Base-by-base conservation (phyloP, 768 basidiomycete species). In the Erythrobasidium yunnanense region DNA sequence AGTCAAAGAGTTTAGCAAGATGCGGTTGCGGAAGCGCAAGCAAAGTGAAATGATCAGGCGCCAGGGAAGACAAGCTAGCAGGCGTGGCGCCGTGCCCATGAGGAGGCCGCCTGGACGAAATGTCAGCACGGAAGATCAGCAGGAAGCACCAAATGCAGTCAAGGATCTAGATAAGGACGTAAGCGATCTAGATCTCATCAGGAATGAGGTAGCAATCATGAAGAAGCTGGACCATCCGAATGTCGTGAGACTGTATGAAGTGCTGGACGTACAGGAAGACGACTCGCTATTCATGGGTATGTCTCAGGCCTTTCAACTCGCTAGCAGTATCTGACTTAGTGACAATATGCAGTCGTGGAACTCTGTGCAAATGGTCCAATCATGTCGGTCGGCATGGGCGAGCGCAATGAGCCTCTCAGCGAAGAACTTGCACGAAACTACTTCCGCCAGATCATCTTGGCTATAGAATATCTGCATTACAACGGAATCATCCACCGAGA, bases 151-250 rank as follows among this genome's bases (percentile, higher is more conserved):
- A 72, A 18, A 71, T 72, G 27, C 38, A 11, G 38, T 45, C 13
- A 20, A 23, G 49, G 49, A 15, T 8, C n/a, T n/a, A 11, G 38
- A 42, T 42, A 11, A 42, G 38, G 38, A n/a, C 11, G 11, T 11
- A n/a, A 11, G 11, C 11, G 38, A 42, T 42, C 38, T 42, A n/a
- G 38, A 42, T n/a, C 38, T 42, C 38, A 42, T 42, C 38, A 42
- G 84, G 70, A 86, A 85, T 76, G 93, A 97, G 78, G 91, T 97
- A 66, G 95, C 95, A 1, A 92, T 97, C 76, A 95, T 99, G 89
- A 97, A 96, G 80, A 92, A 95, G 2, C 53, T 74, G 29, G 71
- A 72, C 53, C 73, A 74, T 53, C 68, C 68, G 20, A 73, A 74
- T 33, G 66, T 74, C 30, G 73, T 73, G 11, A 81, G 86, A 69